These are phyloP conservation scores for Hypoxylon sp. DNA, from an alignment of 2,329 filamentous ascomycete genomes.

Conservation along the genomic window DNA sequence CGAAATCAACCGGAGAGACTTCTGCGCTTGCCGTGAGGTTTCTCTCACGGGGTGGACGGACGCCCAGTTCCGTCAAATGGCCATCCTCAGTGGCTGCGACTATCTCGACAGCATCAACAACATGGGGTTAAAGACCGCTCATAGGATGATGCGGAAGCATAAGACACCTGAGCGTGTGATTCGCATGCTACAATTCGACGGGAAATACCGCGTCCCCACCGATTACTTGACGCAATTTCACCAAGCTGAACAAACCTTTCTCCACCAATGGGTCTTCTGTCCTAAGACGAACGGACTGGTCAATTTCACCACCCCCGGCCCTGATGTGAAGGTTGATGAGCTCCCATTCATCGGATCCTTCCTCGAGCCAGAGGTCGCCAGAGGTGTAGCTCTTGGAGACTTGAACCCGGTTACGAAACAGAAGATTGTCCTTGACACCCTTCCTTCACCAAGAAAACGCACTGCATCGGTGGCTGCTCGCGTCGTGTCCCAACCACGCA, in stretches of 20 bases:
- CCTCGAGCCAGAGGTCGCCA: constrained; percentile 76
- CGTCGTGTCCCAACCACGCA: constrained; percentile 29
- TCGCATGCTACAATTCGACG: constrained; percentile 87
- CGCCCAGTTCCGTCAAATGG: constrained; percentile 91
- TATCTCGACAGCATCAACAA: constrained; percentile 88
- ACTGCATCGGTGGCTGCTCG: constrained; percentile 47
- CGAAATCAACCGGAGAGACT: constrained; percentile 89
- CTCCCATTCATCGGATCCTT: constrained; percentile 85
- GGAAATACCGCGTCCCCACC: constrained; percentile 81
- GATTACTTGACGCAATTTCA: constrained; percentile 85
- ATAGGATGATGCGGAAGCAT: constrained; percentile 89
- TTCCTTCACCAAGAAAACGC: constrained; percentile 57
- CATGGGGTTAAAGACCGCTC: constrained; percentile 92
- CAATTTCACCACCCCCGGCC: constrained; percentile 75
- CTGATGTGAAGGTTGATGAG: constrained; percentile 72
- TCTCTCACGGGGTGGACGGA: constrained; percentile 94
- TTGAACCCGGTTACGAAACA: constrained; percentile 91
- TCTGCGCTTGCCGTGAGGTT: constrained; percentile 87
- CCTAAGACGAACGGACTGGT: constrained; percentile 77
- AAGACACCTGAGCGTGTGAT: constrained; percentile 87
- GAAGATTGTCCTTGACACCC: constrained; percentile 60
- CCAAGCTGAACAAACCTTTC: constrained; percentile 90
- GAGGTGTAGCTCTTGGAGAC: constrained; percentile 81
- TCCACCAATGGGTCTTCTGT: constrained; percentile 95
- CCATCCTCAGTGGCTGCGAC: constrained; percentile 95